Evolutionary conservation across 2,329 filamentous ascomycete genomes (phyloP).

Genomic region (Epichloe amarillans): DNA sequence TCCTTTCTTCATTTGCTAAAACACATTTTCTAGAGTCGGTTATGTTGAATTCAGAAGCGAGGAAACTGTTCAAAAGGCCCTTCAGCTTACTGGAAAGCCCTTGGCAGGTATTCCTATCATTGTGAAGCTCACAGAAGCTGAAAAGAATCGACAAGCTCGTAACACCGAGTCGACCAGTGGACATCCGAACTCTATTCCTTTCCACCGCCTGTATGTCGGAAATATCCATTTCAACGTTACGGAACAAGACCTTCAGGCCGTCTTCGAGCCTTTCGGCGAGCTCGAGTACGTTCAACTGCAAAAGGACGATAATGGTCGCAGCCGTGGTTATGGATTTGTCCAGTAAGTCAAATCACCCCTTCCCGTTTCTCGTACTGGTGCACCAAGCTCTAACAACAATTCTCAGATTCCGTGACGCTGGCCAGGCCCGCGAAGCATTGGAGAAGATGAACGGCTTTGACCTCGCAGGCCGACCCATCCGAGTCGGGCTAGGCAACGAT

Average conservation of each 20-base stretch:
- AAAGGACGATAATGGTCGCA: conserved; percentile 77
- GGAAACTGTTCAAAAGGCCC: conserved; percentile 82
- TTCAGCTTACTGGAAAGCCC: conserved; percentile 97
- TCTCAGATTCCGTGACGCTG: conserved; percentile 71
- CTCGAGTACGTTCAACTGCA: conserved; percentile 96
- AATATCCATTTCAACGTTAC: conserved; percentile 99
- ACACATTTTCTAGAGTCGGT: conserved; percentile 57
- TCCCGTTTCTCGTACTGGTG: background rate
- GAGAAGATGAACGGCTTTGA: conserved; percentile 99
- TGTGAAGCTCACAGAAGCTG: conserved; percentile 93
- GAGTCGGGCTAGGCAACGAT: conserved; percentile 98
- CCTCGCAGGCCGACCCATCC: conserved; percentile 89
- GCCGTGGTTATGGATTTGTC: conserved; percentile 94
- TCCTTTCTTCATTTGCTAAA: too few relatives aligned
- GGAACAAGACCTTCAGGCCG: conserved; percentile 85
- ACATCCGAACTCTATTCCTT: conserved; percentile 75
- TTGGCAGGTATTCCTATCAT: conserved; percentile 98
- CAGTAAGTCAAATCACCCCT: conserved; percentile 52
- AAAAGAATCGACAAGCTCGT: conserved; percentile 95
- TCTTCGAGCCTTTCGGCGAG: conserved; percentile 95
- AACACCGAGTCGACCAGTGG: conserved; percentile 56
- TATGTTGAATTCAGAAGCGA: conserved; percentile 98
- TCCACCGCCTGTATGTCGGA: conserved; percentile 95
- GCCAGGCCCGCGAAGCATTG: conserved; percentile 82
- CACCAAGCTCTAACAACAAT: background rate